A percentile compares a stretch with the other conserved stretches of the same genome.
Evolutionary conservation across 805 yeast species (phyloP).

Genomic region (Lipomyces sp.): DNA sequence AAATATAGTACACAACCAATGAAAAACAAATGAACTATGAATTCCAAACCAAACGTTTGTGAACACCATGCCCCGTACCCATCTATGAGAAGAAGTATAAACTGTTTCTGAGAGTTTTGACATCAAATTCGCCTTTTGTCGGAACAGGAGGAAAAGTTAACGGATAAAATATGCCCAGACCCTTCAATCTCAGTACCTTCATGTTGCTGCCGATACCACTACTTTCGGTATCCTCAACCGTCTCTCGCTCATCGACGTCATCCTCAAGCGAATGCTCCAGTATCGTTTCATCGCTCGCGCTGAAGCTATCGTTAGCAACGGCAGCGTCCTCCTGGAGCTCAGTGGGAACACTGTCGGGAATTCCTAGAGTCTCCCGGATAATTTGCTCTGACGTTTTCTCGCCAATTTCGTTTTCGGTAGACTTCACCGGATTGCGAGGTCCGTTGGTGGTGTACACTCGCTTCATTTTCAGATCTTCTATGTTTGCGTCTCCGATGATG

Average conservation of each 20-base stretch:
- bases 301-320: constrained; percentile 43
- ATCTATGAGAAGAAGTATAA: constrained; percentile 69
- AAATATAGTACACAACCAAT: neutral
- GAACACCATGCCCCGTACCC: constrained; percentile 4
- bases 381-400: constrained; percentile 33
- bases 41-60: neutral
- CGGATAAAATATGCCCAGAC: constrained; percentile 23
- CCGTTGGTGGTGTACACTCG: constrained; percentile 3
- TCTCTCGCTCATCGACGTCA: constrained; percentile 10
- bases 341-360: neutral
- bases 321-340: constrained; percentile 13
- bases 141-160: constrained; percentile 39
- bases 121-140: constrained; percentile 74
- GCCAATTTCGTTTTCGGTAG: constrained; percentile 46
- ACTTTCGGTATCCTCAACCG: constrained; percentile 12
- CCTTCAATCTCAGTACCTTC: neutral
- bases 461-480: constrained; percentile 20
- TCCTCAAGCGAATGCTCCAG: constrained; percentile 16
- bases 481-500: constrained; percentile 44
- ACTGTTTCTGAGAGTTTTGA: constrained; percentile 69
- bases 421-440: constrained; percentile 40
- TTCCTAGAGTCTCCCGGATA: constrained; percentile 37
- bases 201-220: neutral
- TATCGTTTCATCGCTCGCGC: constrained; percentile 33
- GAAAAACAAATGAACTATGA: neutral